A percentile compares a stretch with the other conserved stretches of the same genome.
phyloP scores from a whole-genome alignment of 208 protist genomes.

The Novymonas esmeraldas region DNA sequence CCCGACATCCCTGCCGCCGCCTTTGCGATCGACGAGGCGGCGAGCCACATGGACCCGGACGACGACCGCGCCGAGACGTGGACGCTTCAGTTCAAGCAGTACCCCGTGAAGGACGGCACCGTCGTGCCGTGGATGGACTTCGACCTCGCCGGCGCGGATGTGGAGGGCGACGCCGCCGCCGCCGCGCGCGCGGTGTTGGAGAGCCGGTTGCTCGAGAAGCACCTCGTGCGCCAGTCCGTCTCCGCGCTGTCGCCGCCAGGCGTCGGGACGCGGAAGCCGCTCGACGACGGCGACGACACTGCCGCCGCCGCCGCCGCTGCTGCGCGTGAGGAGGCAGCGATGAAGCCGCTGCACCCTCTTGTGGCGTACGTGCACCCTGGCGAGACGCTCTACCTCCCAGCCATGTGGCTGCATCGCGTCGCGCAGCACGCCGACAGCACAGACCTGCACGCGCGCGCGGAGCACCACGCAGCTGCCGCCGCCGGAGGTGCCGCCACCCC shows the following conservation, averaged over 20 bases:
- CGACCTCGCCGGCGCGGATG: constrained; percentile 63
- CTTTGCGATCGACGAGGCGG: constrained; percentile 48
- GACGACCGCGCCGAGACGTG: constrained; percentile 22
- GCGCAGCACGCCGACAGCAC: constrained; percentile 78
- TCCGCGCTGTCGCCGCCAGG: background rate
- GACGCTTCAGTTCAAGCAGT: constrained; percentile 43
- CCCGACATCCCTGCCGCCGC: constrained; percentile 68
- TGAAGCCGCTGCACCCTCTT: constrained; percentile 63
- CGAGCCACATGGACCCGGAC: constrained; percentile 18
- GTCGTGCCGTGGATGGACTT: constrained; percentile 88
- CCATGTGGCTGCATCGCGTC: constrained; percentile 92
- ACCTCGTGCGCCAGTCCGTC: background rate
- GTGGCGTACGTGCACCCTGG: constrained; percentile 78
- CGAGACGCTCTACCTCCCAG: constrained; percentile 90
- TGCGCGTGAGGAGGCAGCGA: constrained; percentile 13
- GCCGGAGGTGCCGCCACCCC: background rate
- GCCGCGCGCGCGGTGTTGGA: constrained; percentile 25
- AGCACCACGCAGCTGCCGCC: constrained; percentile 2
- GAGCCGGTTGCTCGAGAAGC: constrained; percentile 36
- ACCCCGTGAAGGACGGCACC: constrained; percentile 60
- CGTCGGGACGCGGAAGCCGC: background rate
- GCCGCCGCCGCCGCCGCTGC: constrained; percentile 1
- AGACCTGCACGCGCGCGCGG: constrained; percentile 47
- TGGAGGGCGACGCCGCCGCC: constrained; percentile 36
- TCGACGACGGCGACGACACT: background rate